Conservation (phyloP, 2,329 filamentous ascomycete species). For the Teratosphaeriaceae sp. region DNA sequence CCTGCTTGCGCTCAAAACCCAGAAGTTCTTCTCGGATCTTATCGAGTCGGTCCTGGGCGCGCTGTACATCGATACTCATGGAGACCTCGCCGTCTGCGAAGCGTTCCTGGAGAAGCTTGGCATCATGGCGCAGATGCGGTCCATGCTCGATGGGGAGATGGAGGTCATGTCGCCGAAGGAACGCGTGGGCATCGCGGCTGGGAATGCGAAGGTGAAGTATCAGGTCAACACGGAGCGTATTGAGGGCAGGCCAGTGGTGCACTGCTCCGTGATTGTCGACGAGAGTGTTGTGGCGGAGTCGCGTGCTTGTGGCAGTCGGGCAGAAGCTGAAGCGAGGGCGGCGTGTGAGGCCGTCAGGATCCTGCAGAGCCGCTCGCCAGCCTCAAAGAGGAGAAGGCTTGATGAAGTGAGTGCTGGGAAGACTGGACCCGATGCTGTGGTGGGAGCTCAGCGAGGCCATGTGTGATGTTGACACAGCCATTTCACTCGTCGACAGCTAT, state of each 20-base stretch:
- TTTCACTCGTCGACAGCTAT: no score
- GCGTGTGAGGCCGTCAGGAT: slow-evolving; percentile 4
- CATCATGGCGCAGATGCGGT: slow-evolving; percentile 55
- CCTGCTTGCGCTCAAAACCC: slow-evolving; percentile 57
- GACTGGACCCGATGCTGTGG: no score
- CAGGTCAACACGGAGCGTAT: background rate
- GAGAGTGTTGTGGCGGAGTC: slow-evolving; percentile 3
- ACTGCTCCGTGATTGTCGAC: slow-evolving; percentile 5
- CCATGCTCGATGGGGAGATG: slow-evolving; percentile 52
- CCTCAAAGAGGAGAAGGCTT: background rate
- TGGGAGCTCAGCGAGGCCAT: no score
- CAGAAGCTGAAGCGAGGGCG: slow-evolving; percentile 8
- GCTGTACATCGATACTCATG: slow-evolving; percentile 70
- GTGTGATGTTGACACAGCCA: no score
- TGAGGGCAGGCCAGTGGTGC: background rate
- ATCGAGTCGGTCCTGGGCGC: slow-evolving; percentile 77
- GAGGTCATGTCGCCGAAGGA: slow-evolving; percentile 59
- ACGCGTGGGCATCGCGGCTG: slow-evolving; percentile 55
- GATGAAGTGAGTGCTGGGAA: no score
- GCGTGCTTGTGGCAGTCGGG: slow-evolving; percentile 2
- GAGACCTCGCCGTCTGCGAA: slow-evolving; percentile 54
- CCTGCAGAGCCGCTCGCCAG: background rate
- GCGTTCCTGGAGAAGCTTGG: slow-evolving; percentile 57
- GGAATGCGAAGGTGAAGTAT: slow-evolving; percentile 50
- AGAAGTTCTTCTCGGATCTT: slow-evolving; percentile 78